phyloP scores from a whole-genome alignment of 257 asterid species.

The Echium plantagineum region DNA sequence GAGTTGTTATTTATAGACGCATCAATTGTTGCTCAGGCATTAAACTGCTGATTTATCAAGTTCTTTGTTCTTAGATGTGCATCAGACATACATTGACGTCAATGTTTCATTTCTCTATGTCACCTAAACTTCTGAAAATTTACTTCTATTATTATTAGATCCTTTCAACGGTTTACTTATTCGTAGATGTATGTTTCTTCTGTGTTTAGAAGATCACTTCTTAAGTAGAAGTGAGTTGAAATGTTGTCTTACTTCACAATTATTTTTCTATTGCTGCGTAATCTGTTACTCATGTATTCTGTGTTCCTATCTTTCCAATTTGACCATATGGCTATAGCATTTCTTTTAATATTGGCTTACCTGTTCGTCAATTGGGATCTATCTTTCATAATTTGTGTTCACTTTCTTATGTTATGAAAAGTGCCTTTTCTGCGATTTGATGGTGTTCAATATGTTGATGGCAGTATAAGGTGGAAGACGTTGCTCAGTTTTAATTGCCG shows the following conservation, averaged over 20 bases:
- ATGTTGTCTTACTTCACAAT: not conserved
- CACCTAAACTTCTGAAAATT: not conserved
- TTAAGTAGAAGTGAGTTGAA: not conserved
- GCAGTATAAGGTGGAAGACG: constrained; percentile 98
- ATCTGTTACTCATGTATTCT: no score
- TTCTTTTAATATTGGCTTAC: not conserved
- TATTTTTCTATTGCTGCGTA: not conserved
- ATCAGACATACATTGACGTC: not conserved
- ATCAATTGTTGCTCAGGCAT: not conserved
- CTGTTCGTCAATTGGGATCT: not conserved
- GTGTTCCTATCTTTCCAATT: not conserved
- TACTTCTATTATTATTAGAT: no score
- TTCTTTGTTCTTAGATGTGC: not conserved
- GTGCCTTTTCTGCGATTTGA: not conserved
- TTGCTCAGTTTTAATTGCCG: constrained; percentile 96
- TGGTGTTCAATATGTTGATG: constrained; percentile 24
- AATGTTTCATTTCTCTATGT: no score
- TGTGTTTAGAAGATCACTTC: not conserved
- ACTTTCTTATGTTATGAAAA: not conserved
- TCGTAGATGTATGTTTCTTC: not conserved
- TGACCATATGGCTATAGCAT: not conserved
- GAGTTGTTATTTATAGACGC: not conserved
- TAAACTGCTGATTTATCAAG: no score
- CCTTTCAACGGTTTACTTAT: no score
- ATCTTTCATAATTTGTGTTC: no score